Evolutionary conservation across 495 filamentous ascomycete genomes (phyloP).

Genomic region (Penicillium nucicola): DNA sequence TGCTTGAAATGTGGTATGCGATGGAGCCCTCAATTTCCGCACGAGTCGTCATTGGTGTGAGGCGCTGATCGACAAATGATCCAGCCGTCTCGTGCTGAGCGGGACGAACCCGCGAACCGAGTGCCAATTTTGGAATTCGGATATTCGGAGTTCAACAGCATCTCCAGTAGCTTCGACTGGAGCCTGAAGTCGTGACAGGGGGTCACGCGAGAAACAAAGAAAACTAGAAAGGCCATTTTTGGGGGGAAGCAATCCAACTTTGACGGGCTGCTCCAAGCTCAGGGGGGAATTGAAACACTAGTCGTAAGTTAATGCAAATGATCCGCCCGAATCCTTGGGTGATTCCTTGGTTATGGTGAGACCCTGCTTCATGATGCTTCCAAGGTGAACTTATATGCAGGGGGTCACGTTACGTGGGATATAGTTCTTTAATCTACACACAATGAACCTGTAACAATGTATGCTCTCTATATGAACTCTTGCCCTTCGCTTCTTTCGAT

Average conservation of each 20-base stretch:
- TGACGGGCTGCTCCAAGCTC: constrained; percentile 1
- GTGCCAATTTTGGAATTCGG: constrained; percentile 12
- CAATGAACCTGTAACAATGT: too few species aligned
- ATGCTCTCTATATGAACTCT: constrained; percentile 5
- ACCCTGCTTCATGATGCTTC: too few species aligned
- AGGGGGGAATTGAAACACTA: constrained; percentile 13
- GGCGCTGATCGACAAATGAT: constrained; percentile 20
- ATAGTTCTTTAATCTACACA: too few species aligned
- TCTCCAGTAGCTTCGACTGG: too few species aligned
- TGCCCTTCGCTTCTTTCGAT: constrained; percentile 11
- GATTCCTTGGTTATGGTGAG: not conserved
- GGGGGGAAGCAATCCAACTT: not conserved
- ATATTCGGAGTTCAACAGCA: not conserved
- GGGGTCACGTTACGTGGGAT: too few species aligned
- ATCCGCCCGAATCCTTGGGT: not conserved
- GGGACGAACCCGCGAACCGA: constrained; percentile 18
- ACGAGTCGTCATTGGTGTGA: constrained; percentile 20
- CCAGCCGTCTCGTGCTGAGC: constrained; percentile 15
- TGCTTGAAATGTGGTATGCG: constrained; percentile 2
- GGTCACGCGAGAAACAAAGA: not conserved
- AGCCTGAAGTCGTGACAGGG: too few species aligned
- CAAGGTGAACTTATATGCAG: too few species aligned
- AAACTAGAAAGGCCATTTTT: not conserved
- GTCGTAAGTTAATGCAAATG: not conserved
- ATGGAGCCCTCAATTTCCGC: constrained; percentile 28